phyloP scores from a whole-genome alignment of 306 rosid species.

The Gastrolobium bilobum region DNA sequence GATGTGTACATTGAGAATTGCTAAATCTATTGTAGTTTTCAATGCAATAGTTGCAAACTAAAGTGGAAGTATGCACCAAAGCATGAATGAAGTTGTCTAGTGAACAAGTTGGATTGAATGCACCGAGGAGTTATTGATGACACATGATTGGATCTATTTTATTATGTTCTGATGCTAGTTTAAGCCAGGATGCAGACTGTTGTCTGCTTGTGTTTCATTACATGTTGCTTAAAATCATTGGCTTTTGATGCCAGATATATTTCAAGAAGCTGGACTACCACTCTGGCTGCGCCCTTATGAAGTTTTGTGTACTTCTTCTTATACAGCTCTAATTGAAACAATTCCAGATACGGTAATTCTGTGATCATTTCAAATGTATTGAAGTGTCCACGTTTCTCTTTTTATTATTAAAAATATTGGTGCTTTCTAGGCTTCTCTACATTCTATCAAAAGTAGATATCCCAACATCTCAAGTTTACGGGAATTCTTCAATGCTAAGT shows the following conservation, averaged over 20 bases:
- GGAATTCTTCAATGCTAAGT: slow-evolving; percentile 91
- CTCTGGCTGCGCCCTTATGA: slow-evolving; percentile 99
- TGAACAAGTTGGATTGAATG: slow-evolving; percentile 21
- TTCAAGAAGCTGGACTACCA: slow-evolving; percentile 99
- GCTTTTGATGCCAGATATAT: slow-evolving; percentile 82
- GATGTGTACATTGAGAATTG: neutral
- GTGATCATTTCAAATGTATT: slow-evolving; percentile 47
- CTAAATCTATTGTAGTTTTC: slow-evolving; percentile 32
- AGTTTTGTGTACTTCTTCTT: slow-evolving; percentile 95
- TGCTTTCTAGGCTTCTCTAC: slow-evolving; percentile 90
- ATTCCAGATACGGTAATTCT: slow-evolving; percentile 94
- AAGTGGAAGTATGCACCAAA: slow-evolving; percentile 32
- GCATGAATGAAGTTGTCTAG: slow-evolving; percentile 32
- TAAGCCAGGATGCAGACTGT: slow-evolving; percentile 35
- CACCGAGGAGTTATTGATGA: neutral
- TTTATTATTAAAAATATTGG: slow-evolving; percentile 23
- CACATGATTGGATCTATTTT: slow-evolving; percentile 17
- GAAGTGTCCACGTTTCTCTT: slow-evolving; percentile 20
- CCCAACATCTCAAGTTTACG: slow-evolving; percentile 84
- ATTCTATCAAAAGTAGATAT: slow-evolving; percentile 96
- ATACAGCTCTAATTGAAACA: slow-evolving; percentile 97
- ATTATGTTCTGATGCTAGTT: slow-evolving; percentile 40
- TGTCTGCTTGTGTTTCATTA: slow-evolving; percentile 44
- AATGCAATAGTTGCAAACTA: neutral
- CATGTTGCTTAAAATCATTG: slow-evolving; percentile 51